Evolutionary conservation across 2,329 filamentous ascomycete species (phyloP), one percentile per base, ranked within the genome.

Genomic region (Trichoderma koningii): DNA sequence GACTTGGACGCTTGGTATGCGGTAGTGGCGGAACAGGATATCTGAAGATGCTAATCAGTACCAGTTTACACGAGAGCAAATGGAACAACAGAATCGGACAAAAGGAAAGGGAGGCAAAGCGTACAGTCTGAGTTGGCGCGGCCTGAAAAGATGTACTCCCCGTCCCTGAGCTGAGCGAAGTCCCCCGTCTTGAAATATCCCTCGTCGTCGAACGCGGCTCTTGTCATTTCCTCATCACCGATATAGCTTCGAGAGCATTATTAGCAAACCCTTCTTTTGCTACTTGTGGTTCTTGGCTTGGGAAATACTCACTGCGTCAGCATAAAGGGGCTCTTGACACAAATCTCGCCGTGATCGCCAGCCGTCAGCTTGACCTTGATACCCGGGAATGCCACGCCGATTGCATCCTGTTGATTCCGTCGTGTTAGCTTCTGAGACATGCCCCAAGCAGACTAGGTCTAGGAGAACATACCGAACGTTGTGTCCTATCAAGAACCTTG

Each of bases 121-220:
- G 45, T 56, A 70, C 71, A 68, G 41, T 71, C 71, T 3, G 66
- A 45, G 28, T 41, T 66, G 7, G 65, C 66, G 21, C 69, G 67
- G 14, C 71, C 70, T 10, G 66, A 66, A 38, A 70, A 71, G 7
- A 68, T 51, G 28, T 65, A 70, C 21, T 71, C 68, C 47, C 69
- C 69, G n/a, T 68, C 65, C 12, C 45, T 92, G 17, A 97, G 82
- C 65, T 87, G 84, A 73, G 87, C 90, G 69, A 96, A 91, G 73
- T 97, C 93, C 57, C 93, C 93, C 0, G 92, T 96, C 73, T 89
- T 89, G 83, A 97, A 96, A 92, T 92, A 97, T 67, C 93, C 93
- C 68, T 96, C 91, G 28, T 87, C 82, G 7, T 92, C 91, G 59
- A 97, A 83, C 0, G 89, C 83, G 75, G 92, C 92, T 62, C 81